A percentile compares a stretch with the other conserved stretches of the same genome.
Evolutionary conservation across 768 basidiomycete genomes (phyloP).

Genomic region (Rhodotorula paludigena): DNA sequence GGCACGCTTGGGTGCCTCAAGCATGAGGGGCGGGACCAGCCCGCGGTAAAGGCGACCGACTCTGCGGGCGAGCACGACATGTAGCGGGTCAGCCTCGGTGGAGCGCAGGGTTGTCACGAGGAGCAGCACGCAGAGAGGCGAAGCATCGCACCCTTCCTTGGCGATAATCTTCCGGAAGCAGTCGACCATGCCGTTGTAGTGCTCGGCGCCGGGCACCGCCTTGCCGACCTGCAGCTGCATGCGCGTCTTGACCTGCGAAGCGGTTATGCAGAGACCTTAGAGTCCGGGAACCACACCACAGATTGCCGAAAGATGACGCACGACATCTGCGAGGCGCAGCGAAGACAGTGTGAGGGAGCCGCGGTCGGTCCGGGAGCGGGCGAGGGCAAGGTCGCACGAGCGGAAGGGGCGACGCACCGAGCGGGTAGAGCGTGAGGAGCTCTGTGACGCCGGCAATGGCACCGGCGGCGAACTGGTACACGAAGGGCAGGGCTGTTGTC

Average conservation of each 20-base stretch:
- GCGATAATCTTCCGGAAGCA: conserved; percentile 76
- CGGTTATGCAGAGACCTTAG: conserved; percentile 2
- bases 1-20: conserved; percentile 97
- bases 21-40: conserved; percentile 85
- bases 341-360: background rate
- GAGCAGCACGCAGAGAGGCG: background rate
- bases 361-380: background rate
- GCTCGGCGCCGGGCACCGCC: conserved; percentile 56
- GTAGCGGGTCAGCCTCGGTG: background rate
- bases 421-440: conserved; percentile 71
- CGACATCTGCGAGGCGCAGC: conserved; percentile 62
- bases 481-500: conserved; percentile 48
- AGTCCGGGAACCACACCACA: background rate
- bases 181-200: conserved; percentile 57
- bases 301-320: conserved; percentile 50
- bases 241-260: conserved; percentile 84
- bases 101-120: too few species aligned
- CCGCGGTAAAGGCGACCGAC: conserved; percentile 83
- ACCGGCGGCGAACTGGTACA: conserved; percentile 82
- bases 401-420: conserved; percentile 56
- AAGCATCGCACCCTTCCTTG: conserved; percentile 77
- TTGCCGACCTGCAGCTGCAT: conserved; percentile 94
- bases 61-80: conserved; percentile 52
- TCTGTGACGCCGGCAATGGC: conserved; percentile 78
- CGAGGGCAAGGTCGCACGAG: background rate